Evolutionary conservation across 2,329 filamentous ascomycete species (phyloP), one percentile per base, ranked within the genome.

Genomic region (Penicillium sp.): DNA sequence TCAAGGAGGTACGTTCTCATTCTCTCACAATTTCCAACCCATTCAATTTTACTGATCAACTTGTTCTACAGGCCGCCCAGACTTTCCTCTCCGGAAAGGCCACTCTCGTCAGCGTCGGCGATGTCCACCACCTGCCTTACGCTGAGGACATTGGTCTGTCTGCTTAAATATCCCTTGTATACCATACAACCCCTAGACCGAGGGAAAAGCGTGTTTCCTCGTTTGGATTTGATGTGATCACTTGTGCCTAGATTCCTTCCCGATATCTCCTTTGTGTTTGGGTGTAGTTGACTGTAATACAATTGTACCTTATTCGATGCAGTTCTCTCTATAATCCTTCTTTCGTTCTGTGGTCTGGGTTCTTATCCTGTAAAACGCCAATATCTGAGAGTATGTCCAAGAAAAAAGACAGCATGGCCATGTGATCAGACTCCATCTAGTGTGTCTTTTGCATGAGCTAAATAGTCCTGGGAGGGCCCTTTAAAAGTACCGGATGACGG

Each of bases 91-190:
- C 93, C 66, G 87, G 86, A 77, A 98, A 93, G 84, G 93, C 93
- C 51, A 89, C 91, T 53, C 90, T 97, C 62, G 89, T 91, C 61
- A 84, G 91, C 57, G 92, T 98, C 62, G 95, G 95, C 76, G 95
- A 99, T 75, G 84, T 99, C 69, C 89, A 91, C 77, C 84, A 89
- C 70, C 86, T 99, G 73, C 95, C 95, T 56, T 99, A 89, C 74
- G 95, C 92, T 65, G 90, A 93, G 79, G 95, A 99, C 74, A 83
- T 99, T 75, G 96, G 93, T 69, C 85, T 99, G 74, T 91, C 88
- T 76, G 91, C 96, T 85, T 99, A 96, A 85, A 73, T 55, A 41
- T 59, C 35, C 48, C 46, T 52, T 73, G 70, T 71, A 73, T 68
- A 70, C 67, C 66, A 66, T 72, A 72, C 67, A 72, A 54, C 70